Percentiles rank a stretch among this genome's conserved stretches.
Conservation (phyloP, 1,284 basidiomycete genomes). For the Pholiota adiposa region DNA sequence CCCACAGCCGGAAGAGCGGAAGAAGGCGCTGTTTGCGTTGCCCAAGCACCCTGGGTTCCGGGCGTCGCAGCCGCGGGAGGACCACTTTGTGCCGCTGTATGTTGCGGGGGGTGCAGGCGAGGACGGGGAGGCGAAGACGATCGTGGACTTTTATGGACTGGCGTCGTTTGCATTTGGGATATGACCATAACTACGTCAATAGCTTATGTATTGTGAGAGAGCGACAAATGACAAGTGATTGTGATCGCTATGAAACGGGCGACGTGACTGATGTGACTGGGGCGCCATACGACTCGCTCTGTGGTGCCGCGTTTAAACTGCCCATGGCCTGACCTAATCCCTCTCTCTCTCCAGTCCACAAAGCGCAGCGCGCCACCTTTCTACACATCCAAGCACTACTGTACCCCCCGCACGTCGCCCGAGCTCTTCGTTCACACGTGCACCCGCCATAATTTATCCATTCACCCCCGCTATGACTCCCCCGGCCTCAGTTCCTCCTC, state of each 20-base stretch:
- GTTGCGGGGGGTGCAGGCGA: conserved; percentile 75
- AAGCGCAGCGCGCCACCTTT: conserved; percentile 19
- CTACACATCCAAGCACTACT: background rate
- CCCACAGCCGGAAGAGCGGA: conserved; percentile 35
- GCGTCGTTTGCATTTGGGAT: conserved; percentile 68
- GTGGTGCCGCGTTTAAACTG: conserved; percentile 5
- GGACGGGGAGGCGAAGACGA: conserved; percentile 49
- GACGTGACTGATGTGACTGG: conserved; percentile 9
- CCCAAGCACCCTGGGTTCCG: conserved; percentile 64
- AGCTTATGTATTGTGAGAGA: conserved; percentile 3
- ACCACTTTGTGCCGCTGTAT: conserved; percentile 77
- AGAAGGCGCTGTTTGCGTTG: conserved; percentile 45
- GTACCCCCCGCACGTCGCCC: background rate
- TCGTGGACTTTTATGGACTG: conserved; percentile 59
- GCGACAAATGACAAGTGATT: conserved; percentile 12
- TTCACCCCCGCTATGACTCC: conserved; percentile 14
- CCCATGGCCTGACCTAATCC: background rate
- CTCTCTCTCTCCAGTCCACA: conserved; percentile 8
- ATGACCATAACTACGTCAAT: conserved; percentile 26
- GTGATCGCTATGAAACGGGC: conserved; percentile 23
- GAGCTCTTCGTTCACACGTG: background rate
- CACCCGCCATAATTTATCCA: conserved; percentile 8
- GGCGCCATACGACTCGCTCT: background rate
- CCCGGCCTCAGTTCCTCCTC: conserved; percentile 14
- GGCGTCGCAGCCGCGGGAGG: conserved; percentile 67